Base-by-base conservation (phyloP, 2,329 filamentous ascomycete species). In the Pseudogymnoascus sp. region DNA sequence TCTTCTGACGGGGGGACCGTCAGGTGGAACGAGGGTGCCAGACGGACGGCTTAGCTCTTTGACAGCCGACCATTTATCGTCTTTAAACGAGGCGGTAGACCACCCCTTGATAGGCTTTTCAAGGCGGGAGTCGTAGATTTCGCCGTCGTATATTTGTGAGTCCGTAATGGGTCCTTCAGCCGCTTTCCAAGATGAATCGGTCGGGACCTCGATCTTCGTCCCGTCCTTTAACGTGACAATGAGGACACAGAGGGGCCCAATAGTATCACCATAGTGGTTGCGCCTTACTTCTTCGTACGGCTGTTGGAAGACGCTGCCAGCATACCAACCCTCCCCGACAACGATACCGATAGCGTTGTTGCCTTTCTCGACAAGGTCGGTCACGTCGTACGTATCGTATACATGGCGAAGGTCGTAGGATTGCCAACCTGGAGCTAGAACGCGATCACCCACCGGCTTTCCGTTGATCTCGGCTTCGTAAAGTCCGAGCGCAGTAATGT, bases 371-470 rank as follows among this genome's bases (percentile, higher is more conserved):
- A 83, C 62, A 0, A 79, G 70, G 0, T 71, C 63, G 0, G 75
- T 76, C 1, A 84, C 77, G 61, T 84, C 80, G 61, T 79, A 81
- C 0, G 77, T 79, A 61, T 83, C 76, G 64, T 84, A 85, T 1
- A 76, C 72, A 19, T 79, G 75, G 1, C 81, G 74, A 49, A 77
- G 69, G 0, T 76, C 69, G 64, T 84, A 84, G 1, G 76, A 76
- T 45, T 79, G 77, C 79, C 80, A 84, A 0, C 82, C 81, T 0
- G 82, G 82, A 19, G 80, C 78, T 36, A 83, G 70, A 35, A 77
- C 74, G 19, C 72, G 65, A 62, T 73, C 66, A 0, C 76, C 76
- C 2, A 81, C 74, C 4, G 69, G 68, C 0, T 70, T 63, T 0
- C 78, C 79, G 59, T 84, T 82, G 63, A 83, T 77, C 33, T 75